Conservation (phyloP, 306 rosid species). For the Malus sieversii region DNA sequence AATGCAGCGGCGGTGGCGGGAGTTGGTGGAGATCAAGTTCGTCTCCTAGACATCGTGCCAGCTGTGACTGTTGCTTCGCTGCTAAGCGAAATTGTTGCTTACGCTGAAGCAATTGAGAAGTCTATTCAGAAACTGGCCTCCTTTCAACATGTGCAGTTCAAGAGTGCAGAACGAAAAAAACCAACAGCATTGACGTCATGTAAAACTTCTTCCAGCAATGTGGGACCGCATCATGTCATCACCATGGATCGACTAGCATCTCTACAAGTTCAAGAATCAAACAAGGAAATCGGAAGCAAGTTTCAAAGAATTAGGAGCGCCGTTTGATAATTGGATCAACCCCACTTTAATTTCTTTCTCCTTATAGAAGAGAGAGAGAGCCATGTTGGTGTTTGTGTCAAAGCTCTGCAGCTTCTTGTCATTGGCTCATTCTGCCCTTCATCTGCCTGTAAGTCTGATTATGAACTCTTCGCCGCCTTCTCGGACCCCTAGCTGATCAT, state of each 20-base stretch:
- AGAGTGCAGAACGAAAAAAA: neutral
- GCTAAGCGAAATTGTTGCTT: neutral
- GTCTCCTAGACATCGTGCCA: conserved; percentile 22
- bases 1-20: neutral
- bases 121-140: conserved; percentile 6
- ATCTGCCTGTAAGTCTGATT: neutral
- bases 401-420: neutral
- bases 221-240: neutral
- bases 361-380: neutral
- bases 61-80: conserved; percentile 19
- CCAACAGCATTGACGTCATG: neutral
- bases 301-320: neutral
- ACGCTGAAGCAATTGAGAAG: neutral
- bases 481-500: neutral
- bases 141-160: conserved; percentile 2
- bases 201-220: neutral
- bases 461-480: neutral
- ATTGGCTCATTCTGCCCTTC: neutral
- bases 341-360: neutral
- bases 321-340: neutral
- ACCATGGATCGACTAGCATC: neutral
- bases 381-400: neutral
- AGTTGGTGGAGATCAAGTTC: conserved; percentile 4
- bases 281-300: neutral
- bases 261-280: neutral